Evolutionary conservation across 2,329 filamentous ascomycete genomes (phyloP), one percentile per base, ranked within the genome.

Genomic region (Pyrenochaeta sp.): DNA sequence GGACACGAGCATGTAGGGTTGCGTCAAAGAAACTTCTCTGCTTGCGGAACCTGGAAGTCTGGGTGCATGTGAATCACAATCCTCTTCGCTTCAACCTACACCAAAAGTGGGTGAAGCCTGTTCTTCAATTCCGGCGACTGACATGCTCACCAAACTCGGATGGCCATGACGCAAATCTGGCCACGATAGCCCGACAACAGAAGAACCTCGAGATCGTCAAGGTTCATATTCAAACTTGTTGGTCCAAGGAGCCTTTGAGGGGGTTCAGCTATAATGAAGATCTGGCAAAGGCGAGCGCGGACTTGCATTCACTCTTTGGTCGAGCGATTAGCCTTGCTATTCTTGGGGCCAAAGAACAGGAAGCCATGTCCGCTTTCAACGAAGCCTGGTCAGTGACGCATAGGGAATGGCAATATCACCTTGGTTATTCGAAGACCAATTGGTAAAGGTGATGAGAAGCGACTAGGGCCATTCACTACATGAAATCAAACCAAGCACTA

Each of bases 281-380:
- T 4, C 45, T 71, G 11, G 51, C 50, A 11, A 40, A 46, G 2
- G 67, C 64, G 11, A 64, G 55, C 18, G 48, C 35, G 9, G 54
- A 68, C 9, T 51, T 76, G 23, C 70, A 75, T 40, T 11, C 36
- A 0, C 54, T 73, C 1, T 75, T 68, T 20, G 68, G 60, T 0
- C 49, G 66, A 7, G 71, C 68, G 1, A 66, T 76, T 36, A 45
- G 56, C 30, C 44, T 49, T 6, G 60, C 56, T 17, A 60, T 76
- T 23, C 56, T 64, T 3, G 72, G 73, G 1, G 58, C 54, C 23
- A 66, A 47, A 11, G 65, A 68, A 37, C 54, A 63, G 4, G 65
- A 68, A 15, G 71, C 73, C 7, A 68, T 74, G 67, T 35, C 39
- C 15, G 60, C 51, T 1, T 73, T 67, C 40, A 56, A 59, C 14